Conservation (phyloP, 306 rosid species). For the Prinsepia uniflora region DNA sequence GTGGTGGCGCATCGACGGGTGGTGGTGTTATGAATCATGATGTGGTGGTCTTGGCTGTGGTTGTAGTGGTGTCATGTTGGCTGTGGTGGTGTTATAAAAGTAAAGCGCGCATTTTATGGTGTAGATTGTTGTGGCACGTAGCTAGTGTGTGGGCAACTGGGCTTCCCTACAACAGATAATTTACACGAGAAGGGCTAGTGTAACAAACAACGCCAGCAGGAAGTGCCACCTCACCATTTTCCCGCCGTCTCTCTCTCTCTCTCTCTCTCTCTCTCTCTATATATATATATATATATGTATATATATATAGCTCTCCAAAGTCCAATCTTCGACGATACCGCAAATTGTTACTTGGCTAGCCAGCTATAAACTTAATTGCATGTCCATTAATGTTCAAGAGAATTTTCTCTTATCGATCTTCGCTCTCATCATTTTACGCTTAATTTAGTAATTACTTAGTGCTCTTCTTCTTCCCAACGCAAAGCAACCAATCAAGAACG, state of each 20-base stretch:
- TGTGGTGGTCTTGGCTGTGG: no score
- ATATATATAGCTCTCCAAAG: background rate
- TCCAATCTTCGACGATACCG: background rate
- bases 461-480: background rate
- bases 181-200: background rate
- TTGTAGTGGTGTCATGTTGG: no score
- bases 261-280: background rate
- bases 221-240: background rate
- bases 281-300: no score
- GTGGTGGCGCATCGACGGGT: no score
- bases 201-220: background rate
- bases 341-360: background rate
- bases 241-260: no score
- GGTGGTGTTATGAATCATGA: no score
- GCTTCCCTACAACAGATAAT: background rate
- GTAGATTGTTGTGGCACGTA: no score
- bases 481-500: background rate
- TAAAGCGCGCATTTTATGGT: no score
- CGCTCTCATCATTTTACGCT: background rate
- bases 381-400: no score
- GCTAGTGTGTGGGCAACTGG: no score
- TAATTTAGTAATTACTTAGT: no score
- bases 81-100: no score
- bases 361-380: background rate
- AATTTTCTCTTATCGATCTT: background rate